These are phyloP conservation scores for Metschnikowia continentalis DNA, from an alignment of 805 yeast species.

Conservation along the genomic window DNA sequence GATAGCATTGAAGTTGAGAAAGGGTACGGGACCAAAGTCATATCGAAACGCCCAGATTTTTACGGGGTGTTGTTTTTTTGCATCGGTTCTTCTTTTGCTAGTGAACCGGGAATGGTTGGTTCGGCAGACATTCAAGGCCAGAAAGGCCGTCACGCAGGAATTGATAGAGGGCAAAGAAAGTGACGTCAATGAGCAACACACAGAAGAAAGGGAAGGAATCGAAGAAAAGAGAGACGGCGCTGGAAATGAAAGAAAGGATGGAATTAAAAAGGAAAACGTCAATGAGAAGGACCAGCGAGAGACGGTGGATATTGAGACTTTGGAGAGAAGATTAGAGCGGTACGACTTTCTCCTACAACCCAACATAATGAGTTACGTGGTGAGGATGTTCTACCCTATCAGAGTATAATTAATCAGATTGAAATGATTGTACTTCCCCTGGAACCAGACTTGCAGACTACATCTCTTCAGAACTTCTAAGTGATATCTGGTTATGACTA, in stretches of 20 bases:
- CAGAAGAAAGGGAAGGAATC: not conserved
- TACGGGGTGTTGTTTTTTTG: slow-evolving; percentile 48
- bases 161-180: not conserved
- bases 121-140: slow-evolving; percentile 9
- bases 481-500: slow-evolving; percentile 15
- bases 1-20: slow-evolving; percentile 40
- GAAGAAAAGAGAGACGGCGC: not conserved
- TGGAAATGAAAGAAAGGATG: not conserved
- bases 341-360: slow-evolving; percentile 10
- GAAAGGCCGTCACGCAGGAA: slow-evolving; percentile 9
- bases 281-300: not conserved
- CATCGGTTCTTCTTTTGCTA: slow-evolving; percentile 39
- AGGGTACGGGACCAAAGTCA: slow-evolving; percentile 21
- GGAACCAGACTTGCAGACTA: too few relatives aligned
- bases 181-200: not conserved
- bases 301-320: slow-evolving; percentile 4
- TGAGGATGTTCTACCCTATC: slow-evolving; percentile 17
- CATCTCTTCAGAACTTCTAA: too few relatives aligned
- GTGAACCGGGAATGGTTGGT: slow-evolving; percentile 53
- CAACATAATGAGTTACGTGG: slow-evolving; percentile 4
- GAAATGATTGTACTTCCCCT: too few relatives aligned
- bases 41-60: slow-evolving; percentile 58
- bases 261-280: not conserved
- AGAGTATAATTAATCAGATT: slow-evolving; percentile 4
- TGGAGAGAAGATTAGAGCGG: slow-evolving; percentile 9